Evolutionary conservation across 2,329 filamentous ascomycete species (phyloP).

Genomic region (Plectosphaerella cucumerina): DNA sequence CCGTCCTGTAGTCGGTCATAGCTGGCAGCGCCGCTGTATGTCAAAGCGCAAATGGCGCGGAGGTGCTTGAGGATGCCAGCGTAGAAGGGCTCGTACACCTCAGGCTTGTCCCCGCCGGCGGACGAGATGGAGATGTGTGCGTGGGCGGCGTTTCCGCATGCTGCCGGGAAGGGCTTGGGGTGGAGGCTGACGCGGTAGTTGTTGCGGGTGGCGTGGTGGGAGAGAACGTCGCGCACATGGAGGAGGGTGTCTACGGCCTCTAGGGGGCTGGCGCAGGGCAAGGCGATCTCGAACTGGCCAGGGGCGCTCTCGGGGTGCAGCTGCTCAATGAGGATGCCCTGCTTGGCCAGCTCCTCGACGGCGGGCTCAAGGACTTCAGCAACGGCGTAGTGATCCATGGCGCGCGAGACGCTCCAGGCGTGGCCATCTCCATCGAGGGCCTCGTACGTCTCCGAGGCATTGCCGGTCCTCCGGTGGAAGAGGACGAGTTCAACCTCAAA

Average conservation of each 20-base stretch:
- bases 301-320: slow-evolving; percentile 70
- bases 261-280: slow-evolving; percentile 59
- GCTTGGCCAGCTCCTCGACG: slow-evolving; percentile 50
- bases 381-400: slow-evolving; percentile 54
- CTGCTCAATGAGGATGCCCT: slow-evolving; percentile 65
- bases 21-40: slow-evolving; percentile 59
- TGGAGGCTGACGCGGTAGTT: slow-evolving; percentile 67
- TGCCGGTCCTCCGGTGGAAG: slow-evolving; percentile 41
- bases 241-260: slow-evolving; percentile 68
- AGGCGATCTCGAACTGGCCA: slow-evolving; percentile 74
- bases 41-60: slow-evolving; percentile 63
- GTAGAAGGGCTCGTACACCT: slow-evolving; percentile 62
- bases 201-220: slow-evolving; percentile 56
- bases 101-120: slow-evolving; percentile 27
- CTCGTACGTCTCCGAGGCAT: slow-evolving; percentile 26
- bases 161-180: slow-evolving; percentile 59
- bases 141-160: slow-evolving; percentile 63
- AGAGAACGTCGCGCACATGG: slow-evolving; percentile 66
- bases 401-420: slow-evolving; percentile 65
- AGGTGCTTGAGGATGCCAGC: slow-evolving; percentile 66
- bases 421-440: slow-evolving; percentile 57
- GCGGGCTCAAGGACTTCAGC: slow-evolving; percentile 63
- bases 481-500: slow-evolving; percentile 83
- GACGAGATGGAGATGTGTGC: slow-evolving; percentile 65
- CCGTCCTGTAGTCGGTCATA: slow-evolving; percentile 67